Conservation (phyloP, 768 basidiomycete species). For the Auriscalpium vulgare region DNA sequence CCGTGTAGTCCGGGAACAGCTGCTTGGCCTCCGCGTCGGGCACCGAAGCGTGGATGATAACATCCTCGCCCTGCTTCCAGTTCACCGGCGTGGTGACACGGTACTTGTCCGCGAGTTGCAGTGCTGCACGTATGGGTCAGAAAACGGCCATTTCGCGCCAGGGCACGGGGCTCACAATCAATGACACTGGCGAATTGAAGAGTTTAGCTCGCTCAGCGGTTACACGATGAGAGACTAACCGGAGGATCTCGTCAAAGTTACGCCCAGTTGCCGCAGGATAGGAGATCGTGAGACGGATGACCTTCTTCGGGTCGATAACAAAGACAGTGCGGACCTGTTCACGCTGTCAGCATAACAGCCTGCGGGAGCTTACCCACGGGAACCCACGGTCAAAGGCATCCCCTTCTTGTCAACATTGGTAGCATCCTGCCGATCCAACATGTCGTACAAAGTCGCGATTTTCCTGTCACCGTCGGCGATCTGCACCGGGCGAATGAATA, state of each 20-base stretch:
- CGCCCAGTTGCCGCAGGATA: slow-evolving; percentile 97
- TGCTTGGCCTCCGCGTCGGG: slow-evolving; percentile 83
- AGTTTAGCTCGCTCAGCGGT: background rate
- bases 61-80: slow-evolving; percentile 91
- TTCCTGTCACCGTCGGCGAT: slow-evolving; percentile 89
- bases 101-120: slow-evolving; percentile 87
- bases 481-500: slow-evolving; percentile 27
- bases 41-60: slow-evolving; percentile 85
- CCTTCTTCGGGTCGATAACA: slow-evolving; percentile 94
- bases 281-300: slow-evolving; percentile 80
- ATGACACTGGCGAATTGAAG: slow-evolving; percentile 43
- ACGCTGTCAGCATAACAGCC: background rate
- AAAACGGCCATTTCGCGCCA: too few species aligned
- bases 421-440: slow-evolving; percentile 93
- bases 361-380: too few species aligned
- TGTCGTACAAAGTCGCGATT: slow-evolving; percentile 83
- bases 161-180: slow-evolving; percentile 41
- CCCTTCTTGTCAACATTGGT: slow-evolving; percentile 84
- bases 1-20: slow-evolving; percentile 77
- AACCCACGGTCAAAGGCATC: slow-evolving; percentile 79
- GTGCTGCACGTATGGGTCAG: slow-evolving; percentile 35
- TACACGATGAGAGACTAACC: slow-evolving; percentile 25
- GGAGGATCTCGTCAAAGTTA: slow-evolving; percentile 74
- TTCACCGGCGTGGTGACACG: slow-evolving; percentile 86
- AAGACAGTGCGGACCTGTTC: slow-evolving; percentile 88